These are phyloP conservation scores for Chrysoporthe puriensis DNA, from an alignment of 2,329 filamentous ascomycete species.

Conservation along the genomic window DNA sequence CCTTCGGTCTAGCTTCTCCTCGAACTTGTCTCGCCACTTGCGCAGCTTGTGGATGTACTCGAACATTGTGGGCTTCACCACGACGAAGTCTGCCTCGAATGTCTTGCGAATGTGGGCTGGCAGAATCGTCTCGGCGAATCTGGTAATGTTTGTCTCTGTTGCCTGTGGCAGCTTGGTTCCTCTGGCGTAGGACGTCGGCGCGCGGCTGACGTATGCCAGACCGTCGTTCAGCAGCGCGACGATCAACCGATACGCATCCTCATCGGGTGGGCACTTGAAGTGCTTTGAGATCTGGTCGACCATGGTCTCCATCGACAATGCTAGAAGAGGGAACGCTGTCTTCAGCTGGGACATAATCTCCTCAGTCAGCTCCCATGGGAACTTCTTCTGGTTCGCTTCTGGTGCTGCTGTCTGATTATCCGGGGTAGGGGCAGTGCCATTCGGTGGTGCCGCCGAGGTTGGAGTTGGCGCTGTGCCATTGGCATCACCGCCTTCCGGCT, in stretches of 20 bases:
- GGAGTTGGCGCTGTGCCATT: conserved; percentile 30
- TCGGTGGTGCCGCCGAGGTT: conserved; percentile 26
- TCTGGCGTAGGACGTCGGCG: conserved; percentile 82
- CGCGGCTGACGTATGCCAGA: conserved; percentile 86
- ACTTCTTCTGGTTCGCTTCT: conserved; percentile 62
- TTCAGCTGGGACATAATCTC: conserved; percentile 95
- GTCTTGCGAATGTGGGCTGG: conserved; percentile 93
- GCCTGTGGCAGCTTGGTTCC: conserved; percentile 88
- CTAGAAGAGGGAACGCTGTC: conserved; percentile 93
- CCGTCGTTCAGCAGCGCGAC: conserved; percentile 97
- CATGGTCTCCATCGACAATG: conserved; percentile 99
- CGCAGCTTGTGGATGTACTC: conserved; percentile 98
- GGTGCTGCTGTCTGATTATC: conserved; percentile 36
- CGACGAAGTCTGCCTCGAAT: conserved; percentile 97
- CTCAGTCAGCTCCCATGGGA: conserved; percentile 95
- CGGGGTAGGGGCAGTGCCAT: conserved; percentile 25
- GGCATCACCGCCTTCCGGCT: conserved; percentile 48
- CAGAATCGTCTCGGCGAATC: conserved; percentile 94
- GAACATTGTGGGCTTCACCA: conserved; percentile 93
- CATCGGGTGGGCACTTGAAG: conserved; percentile 98
- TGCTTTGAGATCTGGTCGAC: conserved; percentile 98
- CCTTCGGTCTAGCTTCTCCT: conserved; percentile 92
- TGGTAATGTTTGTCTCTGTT: conserved; percentile 94
- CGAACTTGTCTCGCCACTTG: conserved; percentile 95
- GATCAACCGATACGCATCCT: conserved; percentile 95